Percentiles rank a stretch among this genome's conserved stretches.
phyloP scores from a whole-genome alignment of 116 monocot genomes.

The Posidonia oceanica region DNA sequence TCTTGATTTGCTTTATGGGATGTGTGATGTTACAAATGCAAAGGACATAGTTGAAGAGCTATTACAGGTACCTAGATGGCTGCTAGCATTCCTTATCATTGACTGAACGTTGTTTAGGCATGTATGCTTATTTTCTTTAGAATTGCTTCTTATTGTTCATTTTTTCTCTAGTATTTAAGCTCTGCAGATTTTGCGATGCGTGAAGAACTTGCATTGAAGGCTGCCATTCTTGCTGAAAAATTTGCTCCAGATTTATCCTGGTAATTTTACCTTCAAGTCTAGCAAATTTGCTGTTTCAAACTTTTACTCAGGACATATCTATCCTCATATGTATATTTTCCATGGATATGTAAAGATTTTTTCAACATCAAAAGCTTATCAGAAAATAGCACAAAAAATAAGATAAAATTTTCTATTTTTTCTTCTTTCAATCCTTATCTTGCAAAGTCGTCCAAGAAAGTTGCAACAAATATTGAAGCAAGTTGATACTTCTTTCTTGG shows the following conservation, averaged over 20 bases:
- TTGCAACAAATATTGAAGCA: background rate
- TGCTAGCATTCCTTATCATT: background rate
- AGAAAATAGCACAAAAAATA: background rate
- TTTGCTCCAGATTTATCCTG: constrained; percentile 99
- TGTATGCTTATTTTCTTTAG: background rate
- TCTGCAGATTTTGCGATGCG: constrained; percentile 97
- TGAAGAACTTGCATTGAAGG: constrained; percentile 95
- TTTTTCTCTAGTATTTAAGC: constrained; percentile 65
- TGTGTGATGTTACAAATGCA: constrained; percentile 98
- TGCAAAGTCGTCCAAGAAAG: background rate
- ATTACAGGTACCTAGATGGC: constrained; percentile 48
- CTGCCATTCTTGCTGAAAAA: constrained; percentile 98
- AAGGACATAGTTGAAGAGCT: constrained; percentile 99
- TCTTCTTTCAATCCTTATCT: background rate
- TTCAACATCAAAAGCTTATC: background rate
- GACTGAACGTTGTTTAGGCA: background rate
- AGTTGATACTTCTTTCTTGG: too few relatives aligned
- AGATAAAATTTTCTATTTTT: background rate
- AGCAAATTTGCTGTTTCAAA: background rate
- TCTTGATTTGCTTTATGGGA: constrained; percentile 99
- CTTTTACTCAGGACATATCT: background rate
- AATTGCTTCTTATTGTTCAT: background rate
- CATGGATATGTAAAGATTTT: too few relatives aligned
- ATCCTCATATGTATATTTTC: too few relatives aligned
- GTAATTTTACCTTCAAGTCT: constrained; percentile 22